A percentile compares a stretch with the other conserved stretches of the same genome.
Evolutionary conservation across 2,329 filamentous ascomycete genomes (phyloP).

Genomic region (Cucurbitaria berberidis): DNA sequence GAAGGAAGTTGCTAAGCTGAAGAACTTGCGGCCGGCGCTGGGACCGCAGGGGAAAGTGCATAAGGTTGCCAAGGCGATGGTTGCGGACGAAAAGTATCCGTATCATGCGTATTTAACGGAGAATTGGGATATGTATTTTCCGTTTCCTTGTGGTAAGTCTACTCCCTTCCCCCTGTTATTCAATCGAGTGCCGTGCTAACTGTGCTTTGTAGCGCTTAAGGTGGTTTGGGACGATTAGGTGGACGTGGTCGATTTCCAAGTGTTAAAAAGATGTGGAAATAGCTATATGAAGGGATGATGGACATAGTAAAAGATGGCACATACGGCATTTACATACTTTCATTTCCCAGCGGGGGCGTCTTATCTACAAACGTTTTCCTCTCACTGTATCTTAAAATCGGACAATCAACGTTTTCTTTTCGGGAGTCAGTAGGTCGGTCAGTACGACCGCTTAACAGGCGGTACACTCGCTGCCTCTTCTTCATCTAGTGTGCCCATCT

Average conservation of each 20-base stretch:
- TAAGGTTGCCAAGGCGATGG: slow-evolving; percentile 49
- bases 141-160: slow-evolving; percentile 56
- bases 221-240: slow-evolving; percentile 38
- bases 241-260: no score
- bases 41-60: slow-evolving; percentile 51
- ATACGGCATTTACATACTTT: background rate
- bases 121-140: slow-evolving; percentile 56
- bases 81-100: slow-evolving; percentile 35
- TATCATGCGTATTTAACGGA: slow-evolving; percentile 57
- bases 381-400: no score
- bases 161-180: background rate
- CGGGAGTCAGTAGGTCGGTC: no score
- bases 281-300: background rate
- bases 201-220: slow-evolving; percentile 29
- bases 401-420: no score
- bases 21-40: slow-evolving; percentile 47
- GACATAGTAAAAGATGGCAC: background rate
- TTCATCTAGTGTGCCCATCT: slow-evolving; percentile 54
- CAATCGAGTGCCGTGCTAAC: slow-evolving; percentile 11
- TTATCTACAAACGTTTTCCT: no score
- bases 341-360: no score
- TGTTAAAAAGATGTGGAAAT: no score
- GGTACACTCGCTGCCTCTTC: slow-evolving; percentile 50
- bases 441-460: slow-evolving; percentile 47
- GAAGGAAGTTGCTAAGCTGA: slow-evolving; percentile 51